Base-by-base conservation (phyloP, 108 stramenopile genomes). In the Cyclotella kingstonii region DNA sequence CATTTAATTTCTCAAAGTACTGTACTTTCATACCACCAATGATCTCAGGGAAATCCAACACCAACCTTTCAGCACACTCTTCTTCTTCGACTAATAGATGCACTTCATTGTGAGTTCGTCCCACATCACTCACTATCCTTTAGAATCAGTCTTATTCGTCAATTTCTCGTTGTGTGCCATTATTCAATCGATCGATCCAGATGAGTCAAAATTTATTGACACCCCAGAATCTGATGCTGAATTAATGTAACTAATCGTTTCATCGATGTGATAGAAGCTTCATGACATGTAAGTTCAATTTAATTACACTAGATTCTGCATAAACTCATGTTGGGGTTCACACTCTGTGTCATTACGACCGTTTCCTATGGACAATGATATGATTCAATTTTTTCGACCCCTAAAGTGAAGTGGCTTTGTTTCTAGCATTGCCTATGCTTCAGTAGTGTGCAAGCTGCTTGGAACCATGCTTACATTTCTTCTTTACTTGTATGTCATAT, bases 261-360 rank as follows among this genome's bases (percentile, higher is more conserved):
- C n/a, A 40, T 40, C n/a, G n/a, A 40, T 15, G 39, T 15, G 14
- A 40, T 15, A 15, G 4, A 6, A 31, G 26, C 28, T 15, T 63
- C 11, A 21, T 18, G 21, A 39, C 1, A 36, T 29, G 35, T 2
- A 23, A 51, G 28, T 54, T 17, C 9, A 41, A 38, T n/a, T 36
- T 22, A 17, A 5, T 50, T 8, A 5, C 25, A 44, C 15, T 31
- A 30, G 11, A 30, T 5, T 40, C 29, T 15, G 11, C 6, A 5
- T 36, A 29, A 8, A 4, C 35, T n/a, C n/a, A n/a, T n/a, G n/a
- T 12, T 33, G 68, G 69, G 69, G 27, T 61, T 40, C 60, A 70
- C 69, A 70, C 69, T 70, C 69, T 70, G 69, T 70, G 33, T 35
- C 54, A 54, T 54, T 54, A 54, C 23, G 28, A 17, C 69, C 69